A percentile compares a stretch with the other conserved stretches of the same genome.
Evolutionary conservation across 768 basidiomycete species (phyloP).

Genomic region (Hericium alpestre): DNA sequence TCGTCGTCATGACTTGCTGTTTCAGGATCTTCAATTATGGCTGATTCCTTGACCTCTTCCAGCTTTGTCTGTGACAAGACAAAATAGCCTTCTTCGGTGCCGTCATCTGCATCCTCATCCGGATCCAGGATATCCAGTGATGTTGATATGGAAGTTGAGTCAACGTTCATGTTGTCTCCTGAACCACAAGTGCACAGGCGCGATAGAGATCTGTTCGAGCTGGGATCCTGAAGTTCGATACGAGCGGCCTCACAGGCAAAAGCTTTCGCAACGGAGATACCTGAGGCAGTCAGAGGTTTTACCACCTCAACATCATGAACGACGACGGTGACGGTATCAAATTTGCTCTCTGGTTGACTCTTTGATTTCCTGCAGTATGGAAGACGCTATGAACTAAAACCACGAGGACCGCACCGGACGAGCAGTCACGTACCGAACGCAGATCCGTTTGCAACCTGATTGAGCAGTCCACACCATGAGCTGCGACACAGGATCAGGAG

Average conservation of each 20-base stretch:
- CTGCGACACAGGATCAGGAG: slow-evolving; percentile 63
- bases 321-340: neutral
- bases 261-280: neutral
- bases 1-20: too few relatives aligned
- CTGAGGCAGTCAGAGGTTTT: neutral
- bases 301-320: neutral
- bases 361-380: neutral
- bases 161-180: neutral
- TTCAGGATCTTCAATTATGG: too few relatives aligned
- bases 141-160: neutral
- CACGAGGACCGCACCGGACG: neutral
- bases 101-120: neutral
- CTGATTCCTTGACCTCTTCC: neutral
- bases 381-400: neutral
- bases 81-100: neutral
- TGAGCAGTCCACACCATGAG: slow-evolving; percentile 57
- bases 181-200: neutral
- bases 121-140: neutral
- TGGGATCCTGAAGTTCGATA: neutral
- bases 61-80: neutral
- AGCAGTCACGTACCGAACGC: slow-evolving; percentile 29
- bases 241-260: neutral
- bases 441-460: slow-evolving; percentile 43
- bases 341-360: neutral
- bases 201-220: neutral